phyloP scores from a whole-genome alignment of 148 eudicot species.

The Diospyros kaki region DNA sequence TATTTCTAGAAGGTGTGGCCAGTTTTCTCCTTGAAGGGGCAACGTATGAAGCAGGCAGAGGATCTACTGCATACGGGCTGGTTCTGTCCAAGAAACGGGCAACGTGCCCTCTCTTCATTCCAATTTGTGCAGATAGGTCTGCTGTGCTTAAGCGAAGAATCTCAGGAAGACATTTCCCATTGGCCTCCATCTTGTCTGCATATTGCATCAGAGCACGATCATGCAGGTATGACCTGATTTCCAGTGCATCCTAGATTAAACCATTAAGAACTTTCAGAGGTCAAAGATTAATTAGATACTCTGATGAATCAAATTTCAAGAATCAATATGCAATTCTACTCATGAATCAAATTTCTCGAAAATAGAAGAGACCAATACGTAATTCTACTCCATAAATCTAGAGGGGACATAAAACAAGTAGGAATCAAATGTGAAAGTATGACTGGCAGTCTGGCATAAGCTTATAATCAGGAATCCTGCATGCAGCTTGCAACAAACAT shows the following conservation, averaged over 20 bases:
- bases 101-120: conserved; percentile 45
- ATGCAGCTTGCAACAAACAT: not conserved
- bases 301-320: not conserved
- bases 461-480: not conserved
- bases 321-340: too few species aligned
- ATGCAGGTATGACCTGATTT: conserved; percentile 49
- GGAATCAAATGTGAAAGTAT: not conserved
- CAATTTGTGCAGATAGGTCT: conserved; percentile 33
- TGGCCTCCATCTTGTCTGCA: conserved; percentile 36
- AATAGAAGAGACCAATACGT: not conserved
- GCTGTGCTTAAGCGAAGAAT: conserved; percentile 26
- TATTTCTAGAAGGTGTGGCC: conserved; percentile 23
- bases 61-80: conserved; percentile 19
- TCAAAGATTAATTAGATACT: not conserved
- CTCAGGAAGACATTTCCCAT: conserved; percentile 36
- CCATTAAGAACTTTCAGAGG: not conserved
- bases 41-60: conserved; percentile 16
- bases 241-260: conserved; percentile 36
- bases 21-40: conserved; percentile 17
- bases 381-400: not conserved
- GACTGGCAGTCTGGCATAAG: not conserved
- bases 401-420: not conserved
- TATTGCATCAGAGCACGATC: conserved; percentile 43
- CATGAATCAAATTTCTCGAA: too few species aligned
- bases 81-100: conserved; percentile 38